Evolutionary conservation across 495 filamentous ascomycete genomes (phyloP).

Genomic region (Penicillium verhagenii): DNA sequence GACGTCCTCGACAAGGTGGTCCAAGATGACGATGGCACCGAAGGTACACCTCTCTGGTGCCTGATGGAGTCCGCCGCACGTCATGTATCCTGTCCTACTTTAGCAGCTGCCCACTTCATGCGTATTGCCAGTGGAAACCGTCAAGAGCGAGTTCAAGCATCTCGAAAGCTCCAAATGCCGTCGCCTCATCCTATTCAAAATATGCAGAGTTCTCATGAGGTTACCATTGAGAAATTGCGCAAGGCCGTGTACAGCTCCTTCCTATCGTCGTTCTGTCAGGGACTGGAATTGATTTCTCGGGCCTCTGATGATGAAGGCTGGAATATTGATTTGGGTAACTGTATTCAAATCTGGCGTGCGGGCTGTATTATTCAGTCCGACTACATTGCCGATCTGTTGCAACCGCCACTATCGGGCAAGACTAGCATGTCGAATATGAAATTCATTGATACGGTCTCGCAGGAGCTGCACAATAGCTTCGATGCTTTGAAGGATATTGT

Average conservation of each 20-base stretch:
- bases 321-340: conserved; percentile 57
- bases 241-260: conserved; percentile 62
- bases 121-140: conserved; percentile 65
- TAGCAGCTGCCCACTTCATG: conserved; percentile 63
- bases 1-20: conserved; percentile 74
- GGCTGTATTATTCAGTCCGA: conserved; percentile 76
- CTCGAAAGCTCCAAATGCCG: conserved; percentile 43
- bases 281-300: conserved; percentile 62
- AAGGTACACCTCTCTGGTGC: conserved; percentile 69
- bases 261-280: conserved; percentile 64
- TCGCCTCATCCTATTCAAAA: conserved; percentile 41
- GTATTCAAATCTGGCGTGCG: conserved; percentile 68
- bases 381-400: conserved; percentile 60
- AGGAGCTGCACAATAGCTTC: conserved; percentile 53
- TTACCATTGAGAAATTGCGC: conserved; percentile 59
- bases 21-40: conserved; percentile 64
- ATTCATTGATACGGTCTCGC: conserved; percentile 50
- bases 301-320: conserved; percentile 62
- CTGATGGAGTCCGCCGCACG: conserved; percentile 59
- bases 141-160: conserved; percentile 48
- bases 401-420: conserved; percentile 35
- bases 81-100: conserved; percentile 65
- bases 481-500: conserved; percentile 57
- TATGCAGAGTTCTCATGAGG: conserved; percentile 36
- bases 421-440: conserved; percentile 40